Conservation (phyloP, 2,329 filamentous ascomycete genomes). For the Ascochyta pisi region DNA sequence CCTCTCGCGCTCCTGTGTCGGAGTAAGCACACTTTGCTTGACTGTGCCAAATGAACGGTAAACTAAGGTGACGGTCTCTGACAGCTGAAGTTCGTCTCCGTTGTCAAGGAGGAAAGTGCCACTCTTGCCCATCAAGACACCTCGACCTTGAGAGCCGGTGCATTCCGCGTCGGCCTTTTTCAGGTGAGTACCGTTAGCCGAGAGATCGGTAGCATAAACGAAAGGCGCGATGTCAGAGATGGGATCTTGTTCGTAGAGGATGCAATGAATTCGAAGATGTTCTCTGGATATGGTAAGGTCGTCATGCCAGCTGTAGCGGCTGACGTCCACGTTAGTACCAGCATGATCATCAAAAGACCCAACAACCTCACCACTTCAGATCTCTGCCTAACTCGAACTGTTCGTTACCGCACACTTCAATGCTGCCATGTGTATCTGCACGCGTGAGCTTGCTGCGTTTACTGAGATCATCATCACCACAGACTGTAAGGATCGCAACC, state of each 20-base stretch:
- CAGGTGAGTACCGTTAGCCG: slow-evolving; percentile 52
- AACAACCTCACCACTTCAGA: slow-evolving; percentile 37
- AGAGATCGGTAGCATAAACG: slow-evolving; percentile 57
- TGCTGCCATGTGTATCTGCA: slow-evolving; percentile 33
- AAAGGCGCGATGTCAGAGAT: slow-evolving; percentile 50
- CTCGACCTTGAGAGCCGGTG: slow-evolving; percentile 30
- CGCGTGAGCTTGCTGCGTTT: slow-evolving; percentile 23
- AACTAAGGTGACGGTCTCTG: slow-evolving; percentile 33
- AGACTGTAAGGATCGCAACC: slow-evolving; percentile 28
- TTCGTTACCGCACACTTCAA: slow-evolving; percentile 45
- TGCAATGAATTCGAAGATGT: slow-evolving; percentile 56
- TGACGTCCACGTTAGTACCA: slow-evolving; percentile 13
- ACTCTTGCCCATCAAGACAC: slow-evolving; percentile 41
- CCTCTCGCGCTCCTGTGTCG: slow-evolving; percentile 42
- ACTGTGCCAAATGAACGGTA: slow-evolving; percentile 27
- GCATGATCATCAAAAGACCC: background rate
- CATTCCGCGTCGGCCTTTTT: slow-evolving; percentile 35
- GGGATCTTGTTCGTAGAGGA: slow-evolving; percentile 53
- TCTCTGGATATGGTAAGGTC: slow-evolving; percentile 51
- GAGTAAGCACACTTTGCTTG: slow-evolving; percentile 23
- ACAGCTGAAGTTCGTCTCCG: slow-evolving; percentile 52
- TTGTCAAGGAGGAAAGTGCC: slow-evolving; percentile 53
- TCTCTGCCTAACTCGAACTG: slow-evolving; percentile 47
- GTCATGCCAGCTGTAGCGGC: slow-evolving; percentile 42
- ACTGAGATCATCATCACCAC: slow-evolving; percentile 3